Evolutionary conservation across 352 stramenopile species (phyloP), one percentile per base, ranked within the genome.

Genomic region (Globisporangium paddicum): DNA sequence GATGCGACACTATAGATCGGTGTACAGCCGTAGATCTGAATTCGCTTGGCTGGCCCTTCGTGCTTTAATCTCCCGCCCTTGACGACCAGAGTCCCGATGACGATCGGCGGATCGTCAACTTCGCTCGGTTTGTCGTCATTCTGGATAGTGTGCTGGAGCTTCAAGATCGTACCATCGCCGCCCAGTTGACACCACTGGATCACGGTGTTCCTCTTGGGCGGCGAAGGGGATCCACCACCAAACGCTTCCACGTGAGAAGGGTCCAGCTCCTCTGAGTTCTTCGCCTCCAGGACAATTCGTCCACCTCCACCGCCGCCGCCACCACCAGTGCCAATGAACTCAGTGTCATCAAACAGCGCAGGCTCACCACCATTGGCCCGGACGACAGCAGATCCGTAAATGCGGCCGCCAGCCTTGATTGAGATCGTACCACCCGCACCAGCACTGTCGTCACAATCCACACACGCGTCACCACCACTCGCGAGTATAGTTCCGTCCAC

Each of bases 161-260:
- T 86, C 7, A 93, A 46, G 52, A 93, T 90, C 3, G 86, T 89
- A 14, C 86, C 86, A 30, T 90, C 83, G 35, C 76, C 82, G 35
- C 82, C 86, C 14, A 92, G 67, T 47, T 95, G 86, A 26, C 86
- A 95, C 86, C 86, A 93, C 38, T 71, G 63, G 25, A 91, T 75
- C 4, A 63, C 57, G 21, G 55, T 10, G 46, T 72, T 77, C 18
- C 49, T 10, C 25, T 60, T 66, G 45, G 56, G 62, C 6, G 68
- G 57, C 18, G 41, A 7, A 32, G 28, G 69, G 18, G 68, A 67
- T 0, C 79, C 79, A 9, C 79, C 79, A 34, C 79, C 79, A 48
- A 76, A 87, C 1, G 79, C 79, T 57, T 76, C 63, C 9, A 89
- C 66, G 11, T 54, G 55, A n/a, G 68, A 60, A 5, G 69, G 66